Base-by-base conservation (phyloP, 306 rosid species). In the Arachis hypogaea region DNA sequence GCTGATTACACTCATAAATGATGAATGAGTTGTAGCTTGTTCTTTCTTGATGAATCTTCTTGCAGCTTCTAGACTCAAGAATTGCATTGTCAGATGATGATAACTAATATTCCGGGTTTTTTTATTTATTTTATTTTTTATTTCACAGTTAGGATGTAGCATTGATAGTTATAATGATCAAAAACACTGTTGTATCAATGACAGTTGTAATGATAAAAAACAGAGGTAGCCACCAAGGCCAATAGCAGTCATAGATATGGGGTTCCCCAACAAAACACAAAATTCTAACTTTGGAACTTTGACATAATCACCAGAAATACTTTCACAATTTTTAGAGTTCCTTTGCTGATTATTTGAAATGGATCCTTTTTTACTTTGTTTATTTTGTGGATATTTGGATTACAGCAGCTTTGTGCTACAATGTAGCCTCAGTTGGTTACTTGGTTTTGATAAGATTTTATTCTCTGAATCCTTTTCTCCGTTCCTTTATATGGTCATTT, bases 1-100 rank as follows among this genome's bases (percentile, higher is more conserved):
- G 41, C 81, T 70, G 69, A 45, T 72, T 41, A 46, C 11, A 29
- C 56, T 9, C 16, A 67, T 68, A 45, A 11, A 43, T 62, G 30
- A 50, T 16, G 29, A 45, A 16, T 28, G 33, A 29, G 66, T 75
- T 72, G 60, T 68, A 75, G 64, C 50, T 41, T 47, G 71, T 66
- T 54, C 46, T 75, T 71, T 40, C 22, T 6, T 66, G 6, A 9
- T 11, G 5, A 55, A 62, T n/a, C 50, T 62, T 55, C 67, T 11
- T 67, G 41, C 62, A 54, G 68, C 51, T 41, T 10, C 38, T 59
- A 18, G 36, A 70, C 60, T 63, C 59, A 14, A n/a, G 33, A 50
- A 63, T 58, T 73, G 28, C 28, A 45, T 18, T 68, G 45, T 75
- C 69, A 63, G 16, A 58, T 78, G 46, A 55, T 33, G 3, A 33